Base-by-base conservation (phyloP, 345 rosid genomes). In the Citrus reticulata region DNA sequence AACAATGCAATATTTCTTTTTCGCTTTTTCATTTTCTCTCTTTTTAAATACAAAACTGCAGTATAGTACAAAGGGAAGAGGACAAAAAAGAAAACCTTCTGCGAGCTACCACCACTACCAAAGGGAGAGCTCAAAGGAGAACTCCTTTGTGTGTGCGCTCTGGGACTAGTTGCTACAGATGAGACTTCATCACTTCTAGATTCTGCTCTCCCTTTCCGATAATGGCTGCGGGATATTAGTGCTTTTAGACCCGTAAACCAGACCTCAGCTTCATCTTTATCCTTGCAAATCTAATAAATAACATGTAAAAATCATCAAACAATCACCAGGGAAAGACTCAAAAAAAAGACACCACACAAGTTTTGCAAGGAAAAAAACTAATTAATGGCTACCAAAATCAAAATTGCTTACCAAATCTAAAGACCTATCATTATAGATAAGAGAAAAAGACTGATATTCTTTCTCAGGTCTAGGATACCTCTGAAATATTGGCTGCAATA, bases 371-470 rank as follows among this genome's bases (percentile, higher is more conserved):
- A 66, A 40, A 64, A 81, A 81, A 57, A 20, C 46, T 57, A 67
- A 11, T 29, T 20, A 60, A 66, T 9, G 27, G 39, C 64, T 62
- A 69, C 9, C 17, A 63, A 37, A 39, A 74, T 27, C 17, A 63
- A 39, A 11, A 81, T n/a, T 42, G 34, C 88, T 83, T 88, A 92
- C 94, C 93, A 89, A 83, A 86, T 92, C 97, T 60, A 92, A 81
- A 9, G 97, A 89, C 65, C 94, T 86, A 27, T 91, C 94, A 77
- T 83, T 84, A 68, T 91, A 92, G 72, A 90, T 87, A 70, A 92
- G 97, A 69, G 97, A 92, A 88, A 91, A 92, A 16, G 97, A 92
- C 77, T 92, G 97, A 76, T 92, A 92, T 76, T 92, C 97, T 86
- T 92, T 92, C 89, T 91, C 97, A 24, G 97, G 97, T 67, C 91